Percentiles rank a stretch among this genome's conserved stretches.
Conservation (phyloP, 305 asterid species). For the Fraxinus greggii region DNA sequence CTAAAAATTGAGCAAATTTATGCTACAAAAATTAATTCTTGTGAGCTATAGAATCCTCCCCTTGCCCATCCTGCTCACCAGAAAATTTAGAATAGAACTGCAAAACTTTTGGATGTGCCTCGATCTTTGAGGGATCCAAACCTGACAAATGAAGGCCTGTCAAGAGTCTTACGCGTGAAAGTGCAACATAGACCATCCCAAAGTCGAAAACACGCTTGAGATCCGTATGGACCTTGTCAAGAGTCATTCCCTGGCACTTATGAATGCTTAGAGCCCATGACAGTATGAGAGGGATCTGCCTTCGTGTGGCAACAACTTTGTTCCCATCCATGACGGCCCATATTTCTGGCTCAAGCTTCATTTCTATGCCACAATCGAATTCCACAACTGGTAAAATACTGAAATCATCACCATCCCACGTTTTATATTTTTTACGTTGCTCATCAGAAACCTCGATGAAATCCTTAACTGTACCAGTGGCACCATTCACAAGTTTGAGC, state of each 20-base stretch:
- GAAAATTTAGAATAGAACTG: slow-evolving; percentile 46
- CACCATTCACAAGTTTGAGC: slow-evolving; percentile 68
- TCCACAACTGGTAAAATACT: slow-evolving; percentile 59
- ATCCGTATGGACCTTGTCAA: slow-evolving; percentile 62
- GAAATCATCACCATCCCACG: slow-evolving; percentile 43
- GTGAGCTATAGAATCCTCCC: slow-evolving; percentile 7
- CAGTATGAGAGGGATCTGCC: slow-evolving; percentile 68
- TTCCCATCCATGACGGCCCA: slow-evolving; percentile 65
- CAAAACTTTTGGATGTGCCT: slow-evolving; percentile 71
- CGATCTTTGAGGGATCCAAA: slow-evolving; percentile 43
- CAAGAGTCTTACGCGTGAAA: slow-evolving; percentile 65
- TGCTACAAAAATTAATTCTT: slow-evolving; percentile 17
- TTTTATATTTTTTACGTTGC: slow-evolving; percentile 18
- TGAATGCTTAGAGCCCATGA: slow-evolving; percentile 89
- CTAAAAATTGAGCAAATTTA: neutral
- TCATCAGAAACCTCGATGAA: slow-evolving; percentile 28
- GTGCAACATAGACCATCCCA: slow-evolving; percentile 87
- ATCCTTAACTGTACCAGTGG: slow-evolving; percentile 58
- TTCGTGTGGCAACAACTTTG: slow-evolving; percentile 48
- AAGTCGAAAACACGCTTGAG: slow-evolving; percentile 55
- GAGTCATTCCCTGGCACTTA: slow-evolving; percentile 81
- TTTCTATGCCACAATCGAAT: slow-evolving; percentile 60
- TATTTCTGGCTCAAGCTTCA: slow-evolving; percentile 46
- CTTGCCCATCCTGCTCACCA: slow-evolving; percentile 17
- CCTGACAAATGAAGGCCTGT: slow-evolving; percentile 62